Base-by-base conservation (phyloP, 2,329 filamentous ascomycete genomes). In the Coniochaeta prunicola region DNA sequence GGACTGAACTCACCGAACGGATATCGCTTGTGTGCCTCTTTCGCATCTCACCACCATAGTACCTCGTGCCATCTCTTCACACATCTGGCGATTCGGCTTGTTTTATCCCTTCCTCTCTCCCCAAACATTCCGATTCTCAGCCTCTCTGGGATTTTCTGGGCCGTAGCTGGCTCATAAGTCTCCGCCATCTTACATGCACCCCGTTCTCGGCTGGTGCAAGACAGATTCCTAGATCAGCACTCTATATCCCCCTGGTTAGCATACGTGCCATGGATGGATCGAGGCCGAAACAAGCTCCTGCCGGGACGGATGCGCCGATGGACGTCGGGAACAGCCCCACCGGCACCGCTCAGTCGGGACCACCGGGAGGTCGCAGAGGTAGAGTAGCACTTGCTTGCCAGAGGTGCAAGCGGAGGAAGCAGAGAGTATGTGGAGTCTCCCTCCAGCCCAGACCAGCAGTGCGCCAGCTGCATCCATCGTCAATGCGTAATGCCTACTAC, bases 381-480 rank as follows among this genome's bases (percentile, higher is more conserved):
- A 54, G 50, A 54, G 65, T 68, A 12, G 64, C 65, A 5, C 53
- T 68, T 57, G 66, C 66, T 6, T 68, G 66, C 57, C 62, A 65
- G 60, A 59, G 66, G 9, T 68, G 66, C 45, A 68, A 68, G 61
- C 62, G 64, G 42, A 57, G 66, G 12, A 68, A 68, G 58, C 66
- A 68, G 48, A 62, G 66, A 30, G 65, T 66, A 61, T 12, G 58
- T 54, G 50, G 31, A 54, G 34, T 34, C 21, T 21, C 24, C 33
- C 42, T 24, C 50, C 28, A 31, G 48, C 28, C 13, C 12, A 6
- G 17, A 34, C 2, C 33, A 12, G 26, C 38, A n/a, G 38, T n/a
- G 9, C 38, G 21, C 17, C 21, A n/a, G 42, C n/a, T n/a, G n/a
- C n/a, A n/a, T n/a, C n/a, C 19, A 28, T 48, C 15, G 19, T 19